These are phyloP conservation scores for Oryza punctata DNA, from an alignment of 176 grass and related monocot species.

Conservation along the genomic window DNA sequence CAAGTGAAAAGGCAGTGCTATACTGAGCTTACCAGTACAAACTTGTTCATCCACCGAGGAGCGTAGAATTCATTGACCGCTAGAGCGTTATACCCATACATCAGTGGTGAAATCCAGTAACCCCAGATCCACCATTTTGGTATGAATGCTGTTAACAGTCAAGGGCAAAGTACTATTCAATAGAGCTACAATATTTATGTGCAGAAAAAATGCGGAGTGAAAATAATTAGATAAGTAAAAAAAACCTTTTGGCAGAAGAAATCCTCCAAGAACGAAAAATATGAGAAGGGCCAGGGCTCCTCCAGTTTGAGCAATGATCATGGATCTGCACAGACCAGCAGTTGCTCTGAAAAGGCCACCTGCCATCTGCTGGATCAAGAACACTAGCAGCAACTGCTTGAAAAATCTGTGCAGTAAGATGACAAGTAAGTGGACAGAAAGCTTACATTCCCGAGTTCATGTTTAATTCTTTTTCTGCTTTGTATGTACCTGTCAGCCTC, in stretches of 20 bases:
- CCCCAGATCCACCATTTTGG: slow-evolving; percentile 99
- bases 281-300: slow-evolving; percentile 84
- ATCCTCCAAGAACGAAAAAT: slow-evolving; percentile 91
- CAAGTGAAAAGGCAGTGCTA: background rate
- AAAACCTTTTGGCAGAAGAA: slow-evolving; percentile 91
- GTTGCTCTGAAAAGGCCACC: slow-evolving; percentile 83
- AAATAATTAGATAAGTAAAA: slow-evolving; percentile 27
- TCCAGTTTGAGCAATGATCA: slow-evolving; percentile 93
- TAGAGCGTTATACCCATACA: slow-evolving; percentile 88
- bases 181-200: slow-evolving; percentile 22
- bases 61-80: slow-evolving; percentile 91
- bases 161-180: slow-evolving; percentile 33
- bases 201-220: background rate
- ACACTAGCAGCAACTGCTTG: slow-evolving; percentile 91
- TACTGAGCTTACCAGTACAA: slow-evolving; percentile 50
- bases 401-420: slow-evolving; percentile 75
- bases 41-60: slow-evolving; percentile 89
- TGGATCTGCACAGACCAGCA: slow-evolving; percentile 82
- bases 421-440: slow-evolving; percentile 25
- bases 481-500: slow-evolving; percentile 76
- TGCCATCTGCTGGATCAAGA: slow-evolving; percentile 95
- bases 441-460: background rate
- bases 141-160: slow-evolving; percentile 60
- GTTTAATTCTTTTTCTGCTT: background rate
- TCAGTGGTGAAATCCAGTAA: slow-evolving; percentile 91